phyloP scores from a whole-genome alignment of 2,329 filamentous ascomycete species.

The Penicillium fuscoglaucum region DNA sequence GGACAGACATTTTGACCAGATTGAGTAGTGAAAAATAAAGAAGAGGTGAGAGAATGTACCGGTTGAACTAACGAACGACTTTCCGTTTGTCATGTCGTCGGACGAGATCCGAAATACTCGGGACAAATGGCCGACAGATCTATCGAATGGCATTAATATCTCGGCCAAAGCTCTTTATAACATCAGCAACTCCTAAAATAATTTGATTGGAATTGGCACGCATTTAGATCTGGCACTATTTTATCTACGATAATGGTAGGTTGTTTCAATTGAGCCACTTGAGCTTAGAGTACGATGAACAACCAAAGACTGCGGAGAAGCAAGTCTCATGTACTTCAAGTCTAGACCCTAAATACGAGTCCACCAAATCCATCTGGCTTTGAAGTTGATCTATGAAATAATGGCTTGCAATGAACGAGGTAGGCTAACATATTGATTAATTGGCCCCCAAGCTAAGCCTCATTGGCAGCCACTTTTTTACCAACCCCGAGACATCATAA shows the following conservation, averaged over 20 bases:
- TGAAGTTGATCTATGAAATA: background rate
- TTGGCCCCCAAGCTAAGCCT: background rate
- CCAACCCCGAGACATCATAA: too few species aligned
- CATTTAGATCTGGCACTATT: background rate
- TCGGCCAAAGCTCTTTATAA: background rate
- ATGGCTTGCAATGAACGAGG: background rate
- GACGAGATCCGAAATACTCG: slow-evolving; percentile 9
- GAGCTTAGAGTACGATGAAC: background rate
- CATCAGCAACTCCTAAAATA: background rate
- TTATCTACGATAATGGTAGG: background rate
- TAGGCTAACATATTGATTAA: background rate
- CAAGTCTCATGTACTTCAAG: background rate
- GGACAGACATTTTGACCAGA: background rate
- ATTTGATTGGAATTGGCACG: too few species aligned
- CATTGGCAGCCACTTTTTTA: background rate
- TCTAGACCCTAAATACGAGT: background rate
- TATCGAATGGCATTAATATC: background rate
- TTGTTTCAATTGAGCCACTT: too few species aligned
- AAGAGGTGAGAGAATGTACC: background rate
- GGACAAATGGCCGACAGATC: background rate
- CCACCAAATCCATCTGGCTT: background rate
- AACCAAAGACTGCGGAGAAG: background rate
- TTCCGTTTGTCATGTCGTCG: background rate
- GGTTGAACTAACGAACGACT: background rate
- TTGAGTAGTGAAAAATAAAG: background rate